Percentiles rank a stretch among this genome's conserved stretches.
Evolutionary conservation across 2,329 filamentous ascomycete species (phyloP).

Genomic region (Penicillium sp.): DNA sequence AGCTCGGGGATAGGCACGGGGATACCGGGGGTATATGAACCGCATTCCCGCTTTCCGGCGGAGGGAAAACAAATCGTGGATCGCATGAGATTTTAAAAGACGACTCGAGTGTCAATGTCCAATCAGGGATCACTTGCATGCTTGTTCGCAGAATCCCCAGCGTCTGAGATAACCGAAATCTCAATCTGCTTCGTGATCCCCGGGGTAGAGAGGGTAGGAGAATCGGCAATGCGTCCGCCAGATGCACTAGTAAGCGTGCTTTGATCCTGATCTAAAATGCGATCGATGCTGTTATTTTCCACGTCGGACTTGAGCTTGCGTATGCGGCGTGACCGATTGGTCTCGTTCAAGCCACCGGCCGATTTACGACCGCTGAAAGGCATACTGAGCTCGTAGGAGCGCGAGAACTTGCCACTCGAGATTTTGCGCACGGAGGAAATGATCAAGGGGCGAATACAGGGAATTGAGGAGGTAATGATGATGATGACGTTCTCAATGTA

Average conservation of each 20-base stretch:
- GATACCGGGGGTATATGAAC: too few species aligned
- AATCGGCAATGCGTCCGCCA: slow-evolving; percentile 9
- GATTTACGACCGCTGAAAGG: slow-evolving; percentile 24
- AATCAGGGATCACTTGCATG: background rate
- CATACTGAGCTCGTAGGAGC: slow-evolving; percentile 30
- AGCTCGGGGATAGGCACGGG: too few species aligned
- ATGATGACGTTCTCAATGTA: slow-evolving; percentile 32
- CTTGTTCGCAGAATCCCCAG: background rate
- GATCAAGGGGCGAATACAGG: slow-evolving; percentile 32
- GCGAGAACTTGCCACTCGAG: slow-evolving; percentile 25
- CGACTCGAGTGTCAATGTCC: too few species aligned
- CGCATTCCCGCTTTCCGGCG: too few species aligned
- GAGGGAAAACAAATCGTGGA: too few species aligned
- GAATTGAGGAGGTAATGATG: slow-evolving; percentile 34
- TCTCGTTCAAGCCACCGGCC: slow-evolving; percentile 12
- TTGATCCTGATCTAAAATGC: slow-evolving; percentile 22
- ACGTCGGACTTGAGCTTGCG: slow-evolving; percentile 16
- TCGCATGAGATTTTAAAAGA: too few species aligned
- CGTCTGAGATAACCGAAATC: slow-evolving; percentile 22
- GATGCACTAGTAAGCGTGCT: slow-evolving; percentile 12
- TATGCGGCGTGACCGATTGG: slow-evolving; percentile 15
- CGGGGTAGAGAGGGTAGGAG: slow-evolving; percentile 6
- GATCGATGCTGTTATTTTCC: slow-evolving; percentile 28
- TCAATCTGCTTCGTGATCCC: slow-evolving; percentile 34
- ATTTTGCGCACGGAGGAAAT: slow-evolving; percentile 34